phyloP scores from a whole-genome alignment of 495 filamentous ascomycete genomes.

The Talaromyces proteolyticus region DNA sequence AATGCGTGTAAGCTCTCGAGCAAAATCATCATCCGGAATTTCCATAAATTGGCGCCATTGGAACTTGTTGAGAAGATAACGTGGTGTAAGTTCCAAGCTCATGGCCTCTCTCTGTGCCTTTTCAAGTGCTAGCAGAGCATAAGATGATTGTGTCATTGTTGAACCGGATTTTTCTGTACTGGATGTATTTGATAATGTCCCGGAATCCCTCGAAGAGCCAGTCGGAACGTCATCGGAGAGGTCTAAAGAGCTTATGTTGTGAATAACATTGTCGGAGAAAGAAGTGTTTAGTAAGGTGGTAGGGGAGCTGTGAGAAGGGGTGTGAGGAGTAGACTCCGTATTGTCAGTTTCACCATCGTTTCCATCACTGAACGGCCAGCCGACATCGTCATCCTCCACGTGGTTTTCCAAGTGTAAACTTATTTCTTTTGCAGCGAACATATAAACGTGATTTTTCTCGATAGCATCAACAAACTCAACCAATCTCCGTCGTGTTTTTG shows the following conservation, averaged over 20 bases:
- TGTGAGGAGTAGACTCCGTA: constrained; percentile 31
- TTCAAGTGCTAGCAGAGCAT: constrained; percentile 52
- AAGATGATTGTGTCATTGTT: constrained; percentile 34
- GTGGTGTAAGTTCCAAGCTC: constrained; percentile 54
- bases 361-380: constrained; percentile 68
- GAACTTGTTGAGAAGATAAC: constrained; percentile 61
- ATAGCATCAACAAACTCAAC: constrained; percentile 65
- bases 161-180: constrained; percentile 31
- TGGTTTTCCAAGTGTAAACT: constrained; percentile 56
- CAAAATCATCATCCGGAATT: constrained; percentile 71
- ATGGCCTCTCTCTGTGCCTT: constrained; percentile 69
- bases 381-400: constrained; percentile 71
- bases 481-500: constrained; percentile 64
- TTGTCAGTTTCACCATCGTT: constrained; percentile 36
- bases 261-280: constrained; percentile 28
- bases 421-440: constrained; percentile 80
- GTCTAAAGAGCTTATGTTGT: constrained; percentile 37
- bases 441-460: constrained; percentile 66
- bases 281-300: constrained; percentile 23
- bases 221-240: constrained; percentile 36
- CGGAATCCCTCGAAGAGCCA: constrained; percentile 32
- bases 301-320: constrained; percentile 33
- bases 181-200: constrained; percentile 35
- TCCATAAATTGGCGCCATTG: constrained; percentile 84
- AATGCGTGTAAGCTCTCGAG: constrained; percentile 86